Conservation (phyloP, 345 rosid species). For the Populus ilicifolia region DNA sequence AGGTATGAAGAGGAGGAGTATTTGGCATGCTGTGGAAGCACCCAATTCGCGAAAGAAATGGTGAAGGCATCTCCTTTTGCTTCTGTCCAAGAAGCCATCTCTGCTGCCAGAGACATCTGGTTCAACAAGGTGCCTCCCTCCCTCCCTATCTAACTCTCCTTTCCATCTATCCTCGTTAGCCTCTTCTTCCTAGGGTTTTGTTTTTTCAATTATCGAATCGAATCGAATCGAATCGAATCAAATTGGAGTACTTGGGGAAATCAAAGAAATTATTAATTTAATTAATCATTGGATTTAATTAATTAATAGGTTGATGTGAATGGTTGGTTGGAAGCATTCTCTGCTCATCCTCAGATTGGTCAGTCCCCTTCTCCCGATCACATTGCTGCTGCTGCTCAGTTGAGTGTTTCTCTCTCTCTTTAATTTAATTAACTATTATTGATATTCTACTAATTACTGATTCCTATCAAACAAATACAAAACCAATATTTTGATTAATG, state of each 20-base stretch:
- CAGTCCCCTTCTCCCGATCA: constrained; percentile 38
- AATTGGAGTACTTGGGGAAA: too few species aligned
- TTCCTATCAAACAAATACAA: too few species aligned
- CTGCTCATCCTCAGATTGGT: constrained; percentile 91
- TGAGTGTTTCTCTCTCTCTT: constrained; percentile 2
- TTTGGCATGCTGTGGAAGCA: constrained; percentile 79
- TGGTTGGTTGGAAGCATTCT: constrained; percentile 89
- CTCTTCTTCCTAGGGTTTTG: background rate
- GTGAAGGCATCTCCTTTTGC: constrained; percentile 51
- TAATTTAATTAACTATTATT: too few species aligned
- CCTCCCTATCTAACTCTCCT: background rate
- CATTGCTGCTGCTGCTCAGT: constrained; percentile 44
- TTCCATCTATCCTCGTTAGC: background rate
- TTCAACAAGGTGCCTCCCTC: constrained; percentile 47
- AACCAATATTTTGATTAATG: background rate
- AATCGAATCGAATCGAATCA: too few species aligned
- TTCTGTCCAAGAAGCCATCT: constrained; percentile 46
- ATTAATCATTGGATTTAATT: background rate
- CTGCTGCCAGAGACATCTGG: constrained; percentile 70
- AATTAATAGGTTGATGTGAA: constrained; percentile 50
- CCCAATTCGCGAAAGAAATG: constrained; percentile 64
- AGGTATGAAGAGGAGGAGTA: constrained; percentile 55
- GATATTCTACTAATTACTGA: too few species aligned
- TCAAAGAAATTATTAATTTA: too few species aligned
- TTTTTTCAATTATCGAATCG: too few species aligned